These are phyloP conservation scores for Lactarius hatsudake DNA, from an alignment of 768 basidiomycete genomes.

Conservation along the genomic window DNA sequence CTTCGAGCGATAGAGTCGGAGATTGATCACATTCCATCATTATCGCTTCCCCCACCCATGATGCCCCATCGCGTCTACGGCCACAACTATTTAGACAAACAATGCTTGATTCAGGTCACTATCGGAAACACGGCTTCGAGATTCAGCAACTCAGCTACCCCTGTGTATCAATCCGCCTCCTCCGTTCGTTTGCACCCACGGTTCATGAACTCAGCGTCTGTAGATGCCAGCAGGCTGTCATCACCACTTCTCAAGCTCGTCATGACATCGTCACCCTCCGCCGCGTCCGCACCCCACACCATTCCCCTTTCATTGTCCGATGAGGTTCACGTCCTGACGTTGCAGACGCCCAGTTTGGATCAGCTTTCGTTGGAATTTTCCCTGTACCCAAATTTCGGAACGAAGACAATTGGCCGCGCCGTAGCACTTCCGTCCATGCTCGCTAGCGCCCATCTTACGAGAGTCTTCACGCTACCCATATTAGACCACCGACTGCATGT, in stretches of 20 bases:
- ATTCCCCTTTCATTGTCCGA: constrained; percentile 81
- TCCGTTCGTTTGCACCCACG: constrained; percentile 71
- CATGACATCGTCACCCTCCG: constrained; percentile 84
- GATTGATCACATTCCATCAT: constrained; percentile 87
- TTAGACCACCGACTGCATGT: constrained; percentile 90
- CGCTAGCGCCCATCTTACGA: constrained; percentile 49
- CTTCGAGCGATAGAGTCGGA: constrained; percentile 54
- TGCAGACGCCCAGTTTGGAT: constrained; percentile 77
- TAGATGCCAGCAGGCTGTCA: constrained; percentile 63
- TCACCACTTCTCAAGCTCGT: constrained; percentile 91
- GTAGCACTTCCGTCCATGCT: constrained; percentile 80
- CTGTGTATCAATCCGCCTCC: constrained; percentile 42
- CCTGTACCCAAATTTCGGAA: constrained; percentile 95
- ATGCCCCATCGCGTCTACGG: constrained; percentile 98
- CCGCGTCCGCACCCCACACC: constrained; percentile 84
- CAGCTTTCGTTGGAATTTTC: constrained; percentile 86
- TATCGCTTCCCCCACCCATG: constrained; percentile 96
- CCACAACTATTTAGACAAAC: constrained; percentile 90
- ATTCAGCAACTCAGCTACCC: constrained; percentile 21
- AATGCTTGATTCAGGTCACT: constrained; percentile 80
- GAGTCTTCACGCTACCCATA: constrained; percentile 68
- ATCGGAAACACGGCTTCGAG: constrained; percentile 64
- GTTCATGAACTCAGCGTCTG: constrained; percentile 64
- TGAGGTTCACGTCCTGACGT: constrained; percentile 70
- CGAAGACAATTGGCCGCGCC: constrained; percentile 92